phyloP scores from a whole-genome alignment of 164 flowering plant genomes.

The Vitis labrusca region DNA sequence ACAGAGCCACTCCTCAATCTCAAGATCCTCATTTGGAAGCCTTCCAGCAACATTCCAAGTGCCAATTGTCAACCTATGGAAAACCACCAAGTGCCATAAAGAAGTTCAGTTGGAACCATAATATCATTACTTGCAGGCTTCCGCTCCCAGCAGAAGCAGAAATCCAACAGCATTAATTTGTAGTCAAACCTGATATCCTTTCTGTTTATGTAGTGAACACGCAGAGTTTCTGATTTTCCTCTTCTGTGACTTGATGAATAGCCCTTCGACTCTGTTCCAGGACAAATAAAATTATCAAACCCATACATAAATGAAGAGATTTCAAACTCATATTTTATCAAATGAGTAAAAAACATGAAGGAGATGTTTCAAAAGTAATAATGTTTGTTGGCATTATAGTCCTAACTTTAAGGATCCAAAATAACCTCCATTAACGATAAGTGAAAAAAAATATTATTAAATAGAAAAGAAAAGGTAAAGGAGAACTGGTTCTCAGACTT shows the following conservation, averaged over 20 bases:
- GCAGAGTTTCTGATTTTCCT: constrained; percentile 86
- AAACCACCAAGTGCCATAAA: constrained; percentile 9
- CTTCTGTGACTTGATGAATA: constrained; percentile 55
- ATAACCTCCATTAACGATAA: no score
- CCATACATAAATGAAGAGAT: neutral
- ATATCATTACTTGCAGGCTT: neutral
- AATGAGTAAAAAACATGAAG: neutral
- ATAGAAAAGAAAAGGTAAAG: no score
- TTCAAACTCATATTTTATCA: neutral
- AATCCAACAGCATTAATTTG: constrained; percentile 1
- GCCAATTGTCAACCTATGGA: constrained; percentile 68
- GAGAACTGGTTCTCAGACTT: no score
- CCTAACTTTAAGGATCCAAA: neutral
- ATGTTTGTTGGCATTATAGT: neutral
- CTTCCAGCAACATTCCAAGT: constrained; percentile 99
- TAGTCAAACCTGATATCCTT: constrained; percentile 88
- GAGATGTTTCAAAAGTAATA: neutral
- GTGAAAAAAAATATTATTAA: no score
- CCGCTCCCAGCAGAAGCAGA: neutral
- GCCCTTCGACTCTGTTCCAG: constrained; percentile 18
- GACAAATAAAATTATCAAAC: neutral
- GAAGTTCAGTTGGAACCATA: neutral
- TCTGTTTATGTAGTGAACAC: constrained; percentile 75
- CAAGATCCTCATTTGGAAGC: constrained; percentile 64
- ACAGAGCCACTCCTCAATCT: constrained; percentile 89